Conservation (phyloP, 345 rosid genomes). For the Salix dunnii region DNA sequence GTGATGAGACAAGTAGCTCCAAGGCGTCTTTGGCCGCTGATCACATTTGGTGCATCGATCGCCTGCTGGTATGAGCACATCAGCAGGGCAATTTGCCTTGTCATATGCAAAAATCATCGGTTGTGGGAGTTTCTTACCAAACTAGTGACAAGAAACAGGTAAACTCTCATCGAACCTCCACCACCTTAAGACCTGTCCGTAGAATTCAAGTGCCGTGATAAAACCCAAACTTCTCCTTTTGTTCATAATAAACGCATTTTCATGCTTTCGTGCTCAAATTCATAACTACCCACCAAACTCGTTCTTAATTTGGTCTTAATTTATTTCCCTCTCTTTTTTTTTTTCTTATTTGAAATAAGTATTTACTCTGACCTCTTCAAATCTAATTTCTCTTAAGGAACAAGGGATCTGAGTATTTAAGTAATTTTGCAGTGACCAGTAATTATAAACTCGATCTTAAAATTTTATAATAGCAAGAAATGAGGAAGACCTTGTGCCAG, state of each 20-base stretch:
- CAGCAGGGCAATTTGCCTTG: conserved; percentile 70
- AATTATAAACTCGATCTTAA: too few relatives aligned
- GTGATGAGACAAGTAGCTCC: conserved; percentile 84
- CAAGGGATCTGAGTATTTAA: background rate
- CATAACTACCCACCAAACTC: conserved; percentile 20
- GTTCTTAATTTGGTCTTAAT: background rate
- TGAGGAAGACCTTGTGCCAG: background rate
- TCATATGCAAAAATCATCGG: conserved; percentile 87
- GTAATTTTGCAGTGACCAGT: background rate
- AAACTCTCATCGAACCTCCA: conserved; percentile 10
- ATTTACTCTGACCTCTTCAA: background rate
- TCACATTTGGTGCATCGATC: conserved; percentile 78
- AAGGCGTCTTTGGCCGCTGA: conserved; percentile 79
- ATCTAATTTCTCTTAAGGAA: background rate
- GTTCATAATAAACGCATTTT: background rate
- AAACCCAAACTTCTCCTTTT: background rate
- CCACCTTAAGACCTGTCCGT: background rate
- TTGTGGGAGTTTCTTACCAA: conserved; percentile 77
- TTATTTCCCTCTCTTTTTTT: background rate
- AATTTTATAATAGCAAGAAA: background rate
- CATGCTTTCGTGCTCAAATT: conserved; percentile 2
- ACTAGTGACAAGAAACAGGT: conserved; percentile 85
- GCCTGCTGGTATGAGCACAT: conserved; percentile 98
- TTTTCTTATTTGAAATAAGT: background rate
- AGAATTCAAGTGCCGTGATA: background rate